Conservation (phyloP, 768 basidiomycete genomes). For the Boletus rufocinnamomeus region DNA sequence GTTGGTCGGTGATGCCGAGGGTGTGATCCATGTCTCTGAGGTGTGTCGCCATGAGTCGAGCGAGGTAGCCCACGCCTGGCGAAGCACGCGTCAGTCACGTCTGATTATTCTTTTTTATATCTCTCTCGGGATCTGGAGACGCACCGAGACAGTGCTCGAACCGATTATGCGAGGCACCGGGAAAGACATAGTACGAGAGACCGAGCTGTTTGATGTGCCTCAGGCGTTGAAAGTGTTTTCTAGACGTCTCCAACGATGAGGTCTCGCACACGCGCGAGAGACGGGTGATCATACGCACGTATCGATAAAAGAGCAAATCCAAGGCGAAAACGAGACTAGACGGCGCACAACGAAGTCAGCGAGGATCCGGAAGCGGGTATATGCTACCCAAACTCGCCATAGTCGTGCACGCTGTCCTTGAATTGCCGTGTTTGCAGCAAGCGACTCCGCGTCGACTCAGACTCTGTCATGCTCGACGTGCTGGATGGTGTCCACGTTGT, state of each 20-base stretch:
- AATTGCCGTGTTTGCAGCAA: constrained; percentile 26
- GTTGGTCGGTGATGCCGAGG: constrained; percentile 66
- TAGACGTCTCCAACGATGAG: constrained; percentile 28
- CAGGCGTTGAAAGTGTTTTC: constrained; percentile 76
- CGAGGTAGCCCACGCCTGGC: constrained; percentile 74
- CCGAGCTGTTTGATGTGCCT: constrained; percentile 81
- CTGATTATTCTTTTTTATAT: neutral
- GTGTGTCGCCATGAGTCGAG: constrained; percentile 60
- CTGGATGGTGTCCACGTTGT: neutral
- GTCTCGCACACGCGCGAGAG: neutral
- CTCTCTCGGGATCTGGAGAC: neutral
- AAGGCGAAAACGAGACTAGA: constrained; percentile 34
- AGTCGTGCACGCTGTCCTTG: constrained; percentile 46
- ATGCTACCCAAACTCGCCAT: constrained; percentile 31
- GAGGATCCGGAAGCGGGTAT: neutral
- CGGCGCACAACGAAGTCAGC: neutral
- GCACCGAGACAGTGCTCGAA: constrained; percentile 84
- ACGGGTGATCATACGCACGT: constrained; percentile 45
- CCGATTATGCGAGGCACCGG: constrained; percentile 75
- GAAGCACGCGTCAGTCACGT: neutral
- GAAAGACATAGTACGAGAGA: constrained; percentile 73
- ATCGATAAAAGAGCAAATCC: constrained; percentile 59
- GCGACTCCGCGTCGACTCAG: constrained; percentile 1
- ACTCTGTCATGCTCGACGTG: constrained; percentile 2
- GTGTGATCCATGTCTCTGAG: constrained; percentile 59